These are phyloP conservation scores for Aureobasidium sp. DNA, from an alignment of 2,329 filamentous ascomycete species.

Conservation along the genomic window DNA sequence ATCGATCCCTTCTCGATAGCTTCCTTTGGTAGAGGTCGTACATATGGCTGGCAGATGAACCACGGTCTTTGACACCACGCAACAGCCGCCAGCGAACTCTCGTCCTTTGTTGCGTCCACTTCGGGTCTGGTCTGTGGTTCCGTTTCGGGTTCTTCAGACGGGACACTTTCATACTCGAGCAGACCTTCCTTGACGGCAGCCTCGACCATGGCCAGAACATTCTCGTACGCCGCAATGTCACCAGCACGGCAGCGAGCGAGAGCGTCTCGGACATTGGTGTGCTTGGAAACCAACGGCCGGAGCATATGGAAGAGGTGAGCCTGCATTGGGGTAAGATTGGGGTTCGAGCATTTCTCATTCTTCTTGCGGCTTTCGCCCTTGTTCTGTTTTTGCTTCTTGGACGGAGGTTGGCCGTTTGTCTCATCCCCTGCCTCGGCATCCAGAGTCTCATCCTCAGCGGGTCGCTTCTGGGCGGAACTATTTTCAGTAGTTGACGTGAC, in stretches of 20 bases:
- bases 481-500: constrained; percentile 17
- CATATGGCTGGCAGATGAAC: constrained; percentile 84
- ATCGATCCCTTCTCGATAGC: constrained; percentile 75
- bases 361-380: constrained; percentile 39
- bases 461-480: constrained; percentile 9
- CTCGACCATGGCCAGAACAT: constrained; percentile 68
- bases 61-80: constrained; percentile 70
- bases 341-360: constrained; percentile 40
- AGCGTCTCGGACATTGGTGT: constrained; percentile 79
- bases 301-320: constrained; percentile 89
- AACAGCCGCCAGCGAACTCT: constrained; percentile 51
- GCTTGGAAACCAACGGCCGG: constrained; percentile 67
- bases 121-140: constrained; percentile 21
- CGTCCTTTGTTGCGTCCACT: constrained; percentile 17
- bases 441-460: constrained; percentile 28
- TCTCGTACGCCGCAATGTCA: constrained; percentile 69
- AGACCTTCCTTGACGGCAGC: constrained; percentile 63
- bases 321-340: constrained; percentile 68
- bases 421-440: constrained; percentile 14
- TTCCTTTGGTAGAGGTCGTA: constrained; percentile 79
- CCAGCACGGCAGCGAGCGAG: constrained; percentile 61
- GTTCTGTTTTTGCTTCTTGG: constrained; percentile 36
- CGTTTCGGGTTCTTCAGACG: background rate
- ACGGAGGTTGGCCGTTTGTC: constrained; percentile 36
- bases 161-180: constrained; percentile 47